These are phyloP conservation scores for Clarkia xantiana DNA, from an alignment of 345 rosid species.

Conservation along the genomic window DNA sequence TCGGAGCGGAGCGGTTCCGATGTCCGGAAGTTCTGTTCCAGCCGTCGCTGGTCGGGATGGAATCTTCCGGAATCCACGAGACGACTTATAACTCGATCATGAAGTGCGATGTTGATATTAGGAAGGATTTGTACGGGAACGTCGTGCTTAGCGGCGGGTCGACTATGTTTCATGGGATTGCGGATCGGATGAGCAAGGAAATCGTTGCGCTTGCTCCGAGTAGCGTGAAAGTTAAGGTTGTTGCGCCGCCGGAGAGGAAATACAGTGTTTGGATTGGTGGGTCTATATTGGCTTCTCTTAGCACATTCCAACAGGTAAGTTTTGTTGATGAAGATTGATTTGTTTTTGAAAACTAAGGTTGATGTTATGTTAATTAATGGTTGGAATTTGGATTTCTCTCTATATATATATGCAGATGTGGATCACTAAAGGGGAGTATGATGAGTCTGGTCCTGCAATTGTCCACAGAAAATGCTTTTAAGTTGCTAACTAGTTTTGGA, in stretches of 20 bases:
- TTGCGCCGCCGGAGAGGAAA: slow-evolving; percentile 47
- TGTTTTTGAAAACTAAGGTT: too few species aligned
- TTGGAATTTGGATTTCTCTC: too few species aligned
- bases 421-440: slow-evolving; percentile 35
- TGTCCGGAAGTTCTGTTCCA: slow-evolving; percentile 43
- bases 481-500: too few species aligned
- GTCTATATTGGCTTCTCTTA: slow-evolving; percentile 38
- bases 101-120: slow-evolving; percentile 30
- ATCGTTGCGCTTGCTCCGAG: too few species aligned
- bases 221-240: slow-evolving; percentile 45
- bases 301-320: slow-evolving; percentile 42
- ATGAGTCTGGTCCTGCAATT: slow-evolving; percentile 34
- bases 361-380: too few species aligned
- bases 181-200: slow-evolving; percentile 43
- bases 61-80: slow-evolving; percentile 34
- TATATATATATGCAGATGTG: slow-evolving; percentile 46
- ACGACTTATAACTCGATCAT: slow-evolving; percentile 35
- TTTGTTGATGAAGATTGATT: too few species aligned
- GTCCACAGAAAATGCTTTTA: slow-evolving; percentile 40
- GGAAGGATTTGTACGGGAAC: slow-evolving; percentile 38
- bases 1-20: slow-evolving; percentile 40
- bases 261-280: slow-evolving; percentile 50
- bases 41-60: slow-evolving; percentile 37
- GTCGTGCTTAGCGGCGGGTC: slow-evolving; percentile 41
- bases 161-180: slow-evolving; percentile 41